A percentile compares a stretch with the other conserved stretches of the same genome.
Conservation (phyloP, 1,139 yeast species). For the Kurtzmaniella quercitrusa region DNA sequence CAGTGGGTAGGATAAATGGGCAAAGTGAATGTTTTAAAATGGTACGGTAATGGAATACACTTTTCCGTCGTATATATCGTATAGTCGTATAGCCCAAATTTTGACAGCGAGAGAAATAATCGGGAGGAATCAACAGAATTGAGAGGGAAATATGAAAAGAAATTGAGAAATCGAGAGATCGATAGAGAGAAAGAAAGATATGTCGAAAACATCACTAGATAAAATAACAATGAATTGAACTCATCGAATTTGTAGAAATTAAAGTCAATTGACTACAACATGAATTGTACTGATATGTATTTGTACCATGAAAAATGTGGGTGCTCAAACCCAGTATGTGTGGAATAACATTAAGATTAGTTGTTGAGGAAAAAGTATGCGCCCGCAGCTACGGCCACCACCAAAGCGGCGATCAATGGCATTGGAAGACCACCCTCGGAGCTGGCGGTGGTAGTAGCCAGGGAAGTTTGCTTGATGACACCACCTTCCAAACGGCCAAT, state of each 20-base stretch:
- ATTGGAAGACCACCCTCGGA: constrained; percentile 25
- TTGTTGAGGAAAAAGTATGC: constrained; percentile 43
- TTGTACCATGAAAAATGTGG: not conserved
- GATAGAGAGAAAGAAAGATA: not conserved
- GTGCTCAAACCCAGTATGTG: not conserved
- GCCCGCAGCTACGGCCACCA: constrained; percentile 52
- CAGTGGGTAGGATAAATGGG: too few species aligned
- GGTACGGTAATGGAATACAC: too few species aligned
- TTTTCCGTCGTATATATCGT: too few species aligned
- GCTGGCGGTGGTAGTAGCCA: constrained; percentile 18
- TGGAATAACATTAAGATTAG: not conserved
- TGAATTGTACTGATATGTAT: not conserved
- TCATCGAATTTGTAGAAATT: too few species aligned
- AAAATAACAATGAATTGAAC: too few species aligned
- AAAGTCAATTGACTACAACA: too few species aligned
- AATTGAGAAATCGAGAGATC: not conserved
- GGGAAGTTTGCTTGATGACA: constrained; percentile 23
- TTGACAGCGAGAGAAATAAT: too few species aligned
- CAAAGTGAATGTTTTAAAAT: too few species aligned
- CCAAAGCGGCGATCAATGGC: constrained; percentile 44
- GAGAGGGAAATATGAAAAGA: too few species aligned
- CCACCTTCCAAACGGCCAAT: constrained; percentile 61
- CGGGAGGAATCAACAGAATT: too few species aligned
- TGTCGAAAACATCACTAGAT: too few species aligned
- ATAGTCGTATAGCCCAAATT: too few species aligned